These are phyloP conservation scores for Cadophora malorum DNA, from an alignment of 2,329 filamentous ascomycete genomes.

Conservation along the genomic window DNA sequence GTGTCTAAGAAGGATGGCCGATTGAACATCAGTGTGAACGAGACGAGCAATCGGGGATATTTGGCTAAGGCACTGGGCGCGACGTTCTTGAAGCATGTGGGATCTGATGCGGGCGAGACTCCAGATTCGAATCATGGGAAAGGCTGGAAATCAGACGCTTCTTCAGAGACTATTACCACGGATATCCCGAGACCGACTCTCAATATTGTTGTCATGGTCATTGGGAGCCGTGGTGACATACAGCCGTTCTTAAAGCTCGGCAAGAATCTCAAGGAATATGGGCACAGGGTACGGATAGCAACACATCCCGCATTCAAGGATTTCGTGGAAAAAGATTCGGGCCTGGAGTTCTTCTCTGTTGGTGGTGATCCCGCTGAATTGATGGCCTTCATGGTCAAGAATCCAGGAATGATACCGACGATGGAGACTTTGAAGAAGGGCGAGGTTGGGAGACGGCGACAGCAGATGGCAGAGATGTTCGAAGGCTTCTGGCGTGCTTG, in stretches of 20 bases:
- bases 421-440: slow-evolving; percentile 75
- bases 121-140: slow-evolving; percentile 36
- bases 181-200: slow-evolving; percentile 48
- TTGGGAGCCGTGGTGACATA: slow-evolving; percentile 79
- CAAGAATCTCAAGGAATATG: slow-evolving; percentile 73
- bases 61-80: slow-evolving; percentile 75
- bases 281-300: slow-evolving; percentile 78
- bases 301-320: slow-evolving; percentile 80
- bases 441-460: slow-evolving; percentile 71
- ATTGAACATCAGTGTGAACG: slow-evolving; percentile 74
- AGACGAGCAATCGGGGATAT: slow-evolving; percentile 72
- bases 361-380: slow-evolving; percentile 81
- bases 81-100: slow-evolving; percentile 63
- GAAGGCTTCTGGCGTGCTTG: slow-evolving; percentile 83
- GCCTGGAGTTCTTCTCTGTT: slow-evolving; percentile 80
- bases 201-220: slow-evolving; percentile 85
- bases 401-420: slow-evolving; percentile 77
- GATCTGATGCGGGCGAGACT: neutral
- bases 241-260: slow-evolving; percentile 82
- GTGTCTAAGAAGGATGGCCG: slow-evolving; percentile 73
- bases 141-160: slow-evolving; percentile 39
- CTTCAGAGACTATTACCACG: slow-evolving; percentile 31
- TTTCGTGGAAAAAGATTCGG: slow-evolving; percentile 75
- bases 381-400: slow-evolving; percentile 87
- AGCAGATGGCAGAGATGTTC: slow-evolving; percentile 82